Conservation (phyloP, 306 rosid species). For the Cucumis melo region DNA sequence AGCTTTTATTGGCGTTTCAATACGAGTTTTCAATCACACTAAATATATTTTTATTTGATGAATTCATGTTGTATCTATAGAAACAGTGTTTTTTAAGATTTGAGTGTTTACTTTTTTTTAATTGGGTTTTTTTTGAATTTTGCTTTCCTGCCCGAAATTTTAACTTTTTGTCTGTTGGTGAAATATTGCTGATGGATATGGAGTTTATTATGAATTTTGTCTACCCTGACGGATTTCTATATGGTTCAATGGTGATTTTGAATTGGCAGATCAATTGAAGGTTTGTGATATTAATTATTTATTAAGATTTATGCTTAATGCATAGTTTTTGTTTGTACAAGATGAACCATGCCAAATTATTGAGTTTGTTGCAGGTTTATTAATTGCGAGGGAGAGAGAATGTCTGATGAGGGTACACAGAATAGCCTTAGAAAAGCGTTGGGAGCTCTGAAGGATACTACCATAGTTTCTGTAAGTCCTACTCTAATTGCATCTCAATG, state of each 20-base stretch:
- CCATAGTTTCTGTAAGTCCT: conserved; percentile 44
- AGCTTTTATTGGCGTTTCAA: not conserved
- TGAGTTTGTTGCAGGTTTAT: conserved; percentile 23
- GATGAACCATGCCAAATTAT: conserved; percentile 3
- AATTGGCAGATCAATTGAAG: not conserved
- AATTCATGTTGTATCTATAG: not conserved
- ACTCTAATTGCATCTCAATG: not conserved
- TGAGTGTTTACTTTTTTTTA: not conserved
- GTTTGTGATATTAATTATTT: not conserved
- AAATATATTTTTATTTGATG: not conserved
- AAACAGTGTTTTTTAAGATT: not conserved
- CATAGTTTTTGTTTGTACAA: not conserved
- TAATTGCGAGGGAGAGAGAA: conserved; percentile 34
- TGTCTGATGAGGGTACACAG: conserved; percentile 80
- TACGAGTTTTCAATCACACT: not conserved
- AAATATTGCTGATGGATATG: not conserved
- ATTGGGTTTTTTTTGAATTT: not conserved
- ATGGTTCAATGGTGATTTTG: not conserved
- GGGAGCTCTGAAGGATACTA: conserved; percentile 90
- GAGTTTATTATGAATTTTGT: not conserved
- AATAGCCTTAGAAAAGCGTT: conserved; percentile 86
- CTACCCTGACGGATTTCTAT: conserved; percentile 1
- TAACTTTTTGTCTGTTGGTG: not conserved
- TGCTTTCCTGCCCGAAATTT: not conserved
- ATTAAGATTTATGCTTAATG: not conserved